phyloP scores from a whole-genome alignment of 495 filamentous ascomycete genomes.

The Arthonia radiata region DNA sequence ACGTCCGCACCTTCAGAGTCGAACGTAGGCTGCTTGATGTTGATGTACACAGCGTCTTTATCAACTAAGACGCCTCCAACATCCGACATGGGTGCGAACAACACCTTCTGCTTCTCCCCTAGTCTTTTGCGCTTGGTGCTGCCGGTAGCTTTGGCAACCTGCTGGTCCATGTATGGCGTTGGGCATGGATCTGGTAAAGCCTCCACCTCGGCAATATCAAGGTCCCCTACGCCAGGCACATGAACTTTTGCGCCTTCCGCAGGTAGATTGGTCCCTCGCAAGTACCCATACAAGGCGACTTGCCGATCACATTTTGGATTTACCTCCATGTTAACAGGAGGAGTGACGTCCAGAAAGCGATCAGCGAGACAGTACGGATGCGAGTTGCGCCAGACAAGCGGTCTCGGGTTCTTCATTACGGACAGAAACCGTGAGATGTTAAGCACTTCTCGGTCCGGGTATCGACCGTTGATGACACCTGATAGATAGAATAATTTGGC shows the following conservation, averaged over 20 bases:
- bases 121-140: slow-evolving; percentile 51
- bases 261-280: slow-evolving; percentile 88
- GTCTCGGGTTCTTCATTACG: slow-evolving; percentile 96
- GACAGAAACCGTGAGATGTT: slow-evolving; percentile 84
- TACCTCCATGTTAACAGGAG: slow-evolving; percentile 69
- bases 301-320: slow-evolving; percentile 73
- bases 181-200: slow-evolving; percentile 82
- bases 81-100: slow-evolving; percentile 95
- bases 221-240: slow-evolving; percentile 83
- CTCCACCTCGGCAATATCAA: slow-evolving; percentile 64
- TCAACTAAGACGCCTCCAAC: slow-evolving; percentile 73
- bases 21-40: slow-evolving; percentile 52
- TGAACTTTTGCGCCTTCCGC: slow-evolving; percentile 70
- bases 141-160: slow-evolving; percentile 52
- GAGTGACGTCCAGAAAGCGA: slow-evolving; percentile 81
- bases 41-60: slow-evolving; percentile 60
- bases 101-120: slow-evolving; percentile 83
- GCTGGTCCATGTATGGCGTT: slow-evolving; percentile 73
- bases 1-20: slow-evolving; percentile 33
- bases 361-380: slow-evolving; percentile 88
- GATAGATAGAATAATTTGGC: slow-evolving; percentile 92
- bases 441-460: slow-evolving; percentile 89
- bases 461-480: slow-evolving; percentile 84
- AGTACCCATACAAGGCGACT: slow-evolving; percentile 76
- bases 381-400: slow-evolving; percentile 84